Evolutionary conservation across 768 basidiomycete species (phyloP).

Genomic region (Mrakia frigida): DNA sequence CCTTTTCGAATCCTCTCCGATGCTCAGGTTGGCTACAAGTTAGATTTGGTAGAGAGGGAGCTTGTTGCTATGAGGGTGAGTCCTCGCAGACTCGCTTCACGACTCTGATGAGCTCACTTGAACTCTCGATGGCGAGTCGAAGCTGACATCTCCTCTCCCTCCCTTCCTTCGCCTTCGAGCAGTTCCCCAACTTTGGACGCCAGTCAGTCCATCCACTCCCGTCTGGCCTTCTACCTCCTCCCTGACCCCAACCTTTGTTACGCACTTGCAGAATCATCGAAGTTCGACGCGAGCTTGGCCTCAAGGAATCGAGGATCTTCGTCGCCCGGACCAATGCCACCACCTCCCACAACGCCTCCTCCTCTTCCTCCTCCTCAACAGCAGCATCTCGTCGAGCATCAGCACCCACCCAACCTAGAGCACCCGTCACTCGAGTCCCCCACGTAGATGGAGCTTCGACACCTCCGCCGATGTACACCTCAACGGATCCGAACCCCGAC

Average conservation of each 20-base stretch:
- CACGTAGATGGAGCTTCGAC: not conserved
- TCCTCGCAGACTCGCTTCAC: not conserved
- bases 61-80: slow-evolving; percentile 24
- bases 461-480: slow-evolving; percentile 20
- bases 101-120: not conserved
- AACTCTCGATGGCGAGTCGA: not conserved
- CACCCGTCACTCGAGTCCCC: slow-evolving; percentile 7
- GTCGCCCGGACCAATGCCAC: not conserved
- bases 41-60: slow-evolving; percentile 21
- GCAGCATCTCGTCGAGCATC: not conserved
- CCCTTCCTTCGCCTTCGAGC: no score
- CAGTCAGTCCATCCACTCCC: not conserved
- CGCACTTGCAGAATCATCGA: not conserved
- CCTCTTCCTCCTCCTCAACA: not conserved
- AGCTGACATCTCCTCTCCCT: not conserved
- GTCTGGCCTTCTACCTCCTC: not conserved
- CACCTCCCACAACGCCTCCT: not conserved
- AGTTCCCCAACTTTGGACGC: slow-evolving; percentile 16
- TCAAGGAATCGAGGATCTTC: slow-evolving; percentile 21
- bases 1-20: not conserved
- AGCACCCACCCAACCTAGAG: not conserved
- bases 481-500: slow-evolving; percentile 17
- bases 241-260: no score
- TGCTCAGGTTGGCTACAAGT: slow-evolving; percentile 12
- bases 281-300: slow-evolving; percentile 9